phyloP scores from a whole-genome alignment of 2,329 filamentous ascomycete species.

The Orbilia oligospora region DNA sequence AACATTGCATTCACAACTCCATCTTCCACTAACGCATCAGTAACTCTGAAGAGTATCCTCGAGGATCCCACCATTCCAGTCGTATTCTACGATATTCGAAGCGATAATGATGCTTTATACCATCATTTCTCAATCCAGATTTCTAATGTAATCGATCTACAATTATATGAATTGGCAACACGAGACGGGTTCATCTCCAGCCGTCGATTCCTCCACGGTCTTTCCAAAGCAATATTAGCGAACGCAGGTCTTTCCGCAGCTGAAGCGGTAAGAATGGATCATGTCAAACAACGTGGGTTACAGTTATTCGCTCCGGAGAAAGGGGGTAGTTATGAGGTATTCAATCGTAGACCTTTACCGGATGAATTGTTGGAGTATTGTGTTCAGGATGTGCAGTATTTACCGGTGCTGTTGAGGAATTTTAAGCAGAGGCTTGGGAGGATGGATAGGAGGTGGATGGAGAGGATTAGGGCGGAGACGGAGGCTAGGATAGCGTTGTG shows the following conservation, averaged over 20 bases:
- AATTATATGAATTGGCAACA: conserved; percentile 18
- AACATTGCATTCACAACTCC: conserved; percentile 3
- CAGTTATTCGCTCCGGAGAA: conserved; percentile 67
- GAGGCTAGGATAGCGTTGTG: conserved; percentile 10
- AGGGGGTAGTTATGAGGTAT: conserved; percentile 70
- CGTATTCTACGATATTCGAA: conserved; percentile 11
- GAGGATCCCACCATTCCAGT: conserved; percentile 7
- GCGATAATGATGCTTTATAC: conserved; percentile 24
- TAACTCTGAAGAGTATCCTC: conserved; percentile 1
- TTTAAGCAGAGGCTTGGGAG: background rate
- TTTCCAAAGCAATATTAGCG: conserved; percentile 1
- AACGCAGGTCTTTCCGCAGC: background rate
- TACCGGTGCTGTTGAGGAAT: conserved; percentile 66
- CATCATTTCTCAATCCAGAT: background rate
- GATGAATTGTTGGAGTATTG: conserved; percentile 69
- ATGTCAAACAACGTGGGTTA: conserved; percentile 66
- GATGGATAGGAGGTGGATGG: conserved; percentile 8
- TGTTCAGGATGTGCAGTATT: conserved; percentile 68
- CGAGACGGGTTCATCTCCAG: background rate
- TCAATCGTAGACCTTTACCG: conserved; percentile 69
- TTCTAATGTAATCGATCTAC: conserved; percentile 19
- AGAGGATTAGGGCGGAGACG: background rate
- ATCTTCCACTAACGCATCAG: background rate
- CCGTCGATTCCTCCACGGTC: background rate
- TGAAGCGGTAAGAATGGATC: conserved; percentile 64